A percentile compares a stretch with the other conserved stretches of the same genome.
These are phyloP conservation scores for Tulasnella sp. DNA, from an alignment of 768 basidiomycete genomes.

Conservation along the genomic window DNA sequence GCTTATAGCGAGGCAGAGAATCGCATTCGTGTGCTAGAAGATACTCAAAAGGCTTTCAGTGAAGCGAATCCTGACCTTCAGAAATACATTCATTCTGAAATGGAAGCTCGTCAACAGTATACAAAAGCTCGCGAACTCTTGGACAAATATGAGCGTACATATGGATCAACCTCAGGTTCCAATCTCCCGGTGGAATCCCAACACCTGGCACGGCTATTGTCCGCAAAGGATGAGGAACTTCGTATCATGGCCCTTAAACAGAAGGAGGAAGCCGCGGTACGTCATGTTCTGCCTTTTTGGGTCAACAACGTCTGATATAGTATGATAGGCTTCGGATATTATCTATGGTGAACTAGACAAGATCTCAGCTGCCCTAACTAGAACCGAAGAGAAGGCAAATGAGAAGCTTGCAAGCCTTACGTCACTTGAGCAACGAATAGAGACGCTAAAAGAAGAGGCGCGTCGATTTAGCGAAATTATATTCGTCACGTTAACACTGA, in stretches of 20 bases:
- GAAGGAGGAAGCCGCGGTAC: slow-evolving; percentile 50
- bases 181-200: slow-evolving; percentile 36
- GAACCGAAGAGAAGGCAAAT: too few species aligned
- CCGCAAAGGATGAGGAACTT: slow-evolving; percentile 56
- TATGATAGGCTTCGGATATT: too few species aligned
- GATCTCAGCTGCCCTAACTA: too few species aligned
- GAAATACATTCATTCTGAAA: slow-evolving; percentile 28
- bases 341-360: too few species aligned
- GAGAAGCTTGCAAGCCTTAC: too few species aligned
- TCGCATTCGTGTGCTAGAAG: slow-evolving; percentile 39
- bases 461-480: too few species aligned
- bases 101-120: slow-evolving; percentile 22
- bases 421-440: too few species aligned
- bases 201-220: slow-evolving; percentile 41
- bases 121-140: slow-evolving; percentile 25
- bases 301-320: too few species aligned
- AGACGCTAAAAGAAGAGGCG: too few species aligned
- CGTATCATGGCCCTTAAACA: slow-evolving; percentile 45
- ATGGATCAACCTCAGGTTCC: slow-evolving; percentile 39
- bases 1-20: slow-evolving; percentile 39
- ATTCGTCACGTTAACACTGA: background rate
- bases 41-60: slow-evolving; percentile 35
- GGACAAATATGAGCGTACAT: slow-evolving; percentile 46
- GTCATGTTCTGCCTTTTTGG: slow-evolving; percentile 19
- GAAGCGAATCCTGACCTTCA: slow-evolving; percentile 41